Conservation (phyloP, 805 yeast genomes). For the Wickerhamomyces hampshirensis region DNA sequence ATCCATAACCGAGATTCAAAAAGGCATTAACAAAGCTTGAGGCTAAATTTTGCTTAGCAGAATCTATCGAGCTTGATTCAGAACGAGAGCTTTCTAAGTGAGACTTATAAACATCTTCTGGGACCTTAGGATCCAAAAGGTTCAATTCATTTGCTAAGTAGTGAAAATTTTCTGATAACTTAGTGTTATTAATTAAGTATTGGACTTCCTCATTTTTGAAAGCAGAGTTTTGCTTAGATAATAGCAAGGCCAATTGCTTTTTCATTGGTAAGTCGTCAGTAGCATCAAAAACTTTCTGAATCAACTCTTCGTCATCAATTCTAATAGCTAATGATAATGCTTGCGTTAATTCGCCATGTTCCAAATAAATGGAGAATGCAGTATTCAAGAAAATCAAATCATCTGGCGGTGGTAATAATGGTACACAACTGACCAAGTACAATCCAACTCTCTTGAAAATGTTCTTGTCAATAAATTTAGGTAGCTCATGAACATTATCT, state of each 20-base stretch:
- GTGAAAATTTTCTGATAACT: conserved; percentile 70
- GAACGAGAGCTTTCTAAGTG: conserved; percentile 73
- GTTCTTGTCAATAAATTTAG: conserved; percentile 78
- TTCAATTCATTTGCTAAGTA: conserved; percentile 86
- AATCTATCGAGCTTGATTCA: conserved; percentile 60
- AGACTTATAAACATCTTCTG: conserved; percentile 90
- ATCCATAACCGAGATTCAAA: conserved; percentile 85
- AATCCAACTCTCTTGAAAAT: conserved; percentile 87
- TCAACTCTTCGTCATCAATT: conserved; percentile 75
- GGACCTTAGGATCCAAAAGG: conserved; percentile 82
- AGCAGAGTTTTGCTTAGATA: conserved; percentile 82
- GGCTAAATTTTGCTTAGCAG: conserved; percentile 93
- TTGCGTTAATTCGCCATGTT: conserved; percentile 77
- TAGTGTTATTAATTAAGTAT: conserved; percentile 77
- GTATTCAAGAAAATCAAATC: conserved; percentile 81
- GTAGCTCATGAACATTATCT: conserved; percentile 78
- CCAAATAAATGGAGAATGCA: conserved; percentile 79
- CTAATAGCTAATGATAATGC: conserved; percentile 88
- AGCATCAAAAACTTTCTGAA: conserved; percentile 75
- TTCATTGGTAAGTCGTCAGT: conserved; percentile 70
- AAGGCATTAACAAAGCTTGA: conserved; percentile 92
- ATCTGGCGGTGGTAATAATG: conserved; percentile 92
- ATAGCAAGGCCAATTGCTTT: conserved; percentile 85
- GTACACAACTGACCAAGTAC: conserved; percentile 95
- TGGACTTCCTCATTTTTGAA: conserved; percentile 74